A percentile compares a stretch with the other conserved stretches of the same genome.
phyloP scores from a whole-genome alignment of 1,284 basidiomycete genomes.

The Rhodotorula sp. region DNA sequence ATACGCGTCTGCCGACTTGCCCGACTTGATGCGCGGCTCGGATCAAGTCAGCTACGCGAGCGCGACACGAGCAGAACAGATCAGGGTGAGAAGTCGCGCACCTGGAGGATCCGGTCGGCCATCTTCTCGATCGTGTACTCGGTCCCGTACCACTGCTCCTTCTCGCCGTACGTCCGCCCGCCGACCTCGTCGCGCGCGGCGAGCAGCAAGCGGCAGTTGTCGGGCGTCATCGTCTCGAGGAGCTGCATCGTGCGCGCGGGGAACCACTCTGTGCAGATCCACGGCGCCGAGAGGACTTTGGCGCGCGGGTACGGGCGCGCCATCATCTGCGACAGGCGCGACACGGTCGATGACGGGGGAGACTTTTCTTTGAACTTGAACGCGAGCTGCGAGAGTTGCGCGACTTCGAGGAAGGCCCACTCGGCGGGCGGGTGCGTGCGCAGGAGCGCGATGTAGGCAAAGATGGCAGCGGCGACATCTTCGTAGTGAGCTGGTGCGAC shows the following conservation, averaged over 20 bases:
- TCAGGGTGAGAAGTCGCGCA: conserved; percentile 46
- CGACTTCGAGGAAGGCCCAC: conserved; percentile 78
- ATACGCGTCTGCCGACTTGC: conserved; percentile 20
- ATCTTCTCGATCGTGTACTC: conserved; percentile 71
- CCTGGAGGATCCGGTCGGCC: conserved; percentile 67
- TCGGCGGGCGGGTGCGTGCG: conserved; percentile 65
- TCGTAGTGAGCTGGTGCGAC: conserved; percentile 67
- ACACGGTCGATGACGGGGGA: conserved; percentile 76
- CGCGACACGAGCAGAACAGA: background rate
- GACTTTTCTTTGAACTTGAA: conserved; percentile 90
- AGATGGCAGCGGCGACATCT: conserved; percentile 69
- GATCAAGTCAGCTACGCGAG: background rate
- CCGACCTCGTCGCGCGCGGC: conserved; percentile 67
- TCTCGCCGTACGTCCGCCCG: conserved; percentile 63
- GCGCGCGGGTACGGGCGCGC: conserved; percentile 77
- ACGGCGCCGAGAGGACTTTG: conserved; percentile 71
- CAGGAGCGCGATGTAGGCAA: conserved; percentile 86
- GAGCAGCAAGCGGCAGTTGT: conserved; percentile 70
- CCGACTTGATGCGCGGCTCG: background rate
- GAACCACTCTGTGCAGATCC: conserved; percentile 76
- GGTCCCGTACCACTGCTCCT: conserved; percentile 82
- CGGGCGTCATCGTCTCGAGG: conserved; percentile 51
- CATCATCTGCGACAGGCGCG: conserved; percentile 74
- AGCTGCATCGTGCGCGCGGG: conserved; percentile 65
- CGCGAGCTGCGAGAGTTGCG: conserved; percentile 69